Conservation (phyloP, 1,139 yeast genomes). For the Blastobotrys apis region DNA sequence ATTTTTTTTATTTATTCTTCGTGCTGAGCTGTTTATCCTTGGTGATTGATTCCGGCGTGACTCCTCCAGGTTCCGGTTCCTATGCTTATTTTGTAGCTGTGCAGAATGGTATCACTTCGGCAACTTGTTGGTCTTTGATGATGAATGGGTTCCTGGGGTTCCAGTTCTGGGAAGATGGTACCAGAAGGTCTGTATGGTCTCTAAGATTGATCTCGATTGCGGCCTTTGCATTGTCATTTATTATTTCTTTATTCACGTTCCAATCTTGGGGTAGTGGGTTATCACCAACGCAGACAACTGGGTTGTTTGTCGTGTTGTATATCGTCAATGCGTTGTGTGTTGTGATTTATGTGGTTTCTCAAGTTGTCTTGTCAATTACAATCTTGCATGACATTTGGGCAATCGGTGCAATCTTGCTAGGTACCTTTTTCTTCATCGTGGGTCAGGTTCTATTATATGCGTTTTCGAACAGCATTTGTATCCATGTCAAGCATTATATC, state of each 20-base stretch:
- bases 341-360: constrained; percentile 60
- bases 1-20: constrained; percentile 59
- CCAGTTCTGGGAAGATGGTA: constrained; percentile 94
- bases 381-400: constrained; percentile 82
- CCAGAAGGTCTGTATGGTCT: constrained; percentile 55
- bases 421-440: constrained; percentile 67
- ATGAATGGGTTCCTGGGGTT: constrained; percentile 77
- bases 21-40: constrained; percentile 59
- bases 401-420: constrained; percentile 69
- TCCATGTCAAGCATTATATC: constrained; percentile 71
- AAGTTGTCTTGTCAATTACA: constrained; percentile 62
- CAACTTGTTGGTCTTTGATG: constrained; percentile 63
- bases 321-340: constrained; percentile 66
- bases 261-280: constrained; percentile 53
- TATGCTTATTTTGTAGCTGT: constrained; percentile 80
- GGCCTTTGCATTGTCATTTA: constrained; percentile 61
- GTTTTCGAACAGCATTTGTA: constrained; percentile 62
- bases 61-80: constrained; percentile 73
- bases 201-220: constrained; percentile 47
- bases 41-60: constrained; percentile 86
- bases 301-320: constrained; percentile 65
- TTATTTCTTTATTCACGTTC: constrained; percentile 68
- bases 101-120: constrained; percentile 70
- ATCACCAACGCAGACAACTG: constrained; percentile 50
- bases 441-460: constrained; percentile 77